These are phyloP conservation scores for Pichia sp. DNA, from an alignment of 1,139 yeast species.

Conservation along the genomic window DNA sequence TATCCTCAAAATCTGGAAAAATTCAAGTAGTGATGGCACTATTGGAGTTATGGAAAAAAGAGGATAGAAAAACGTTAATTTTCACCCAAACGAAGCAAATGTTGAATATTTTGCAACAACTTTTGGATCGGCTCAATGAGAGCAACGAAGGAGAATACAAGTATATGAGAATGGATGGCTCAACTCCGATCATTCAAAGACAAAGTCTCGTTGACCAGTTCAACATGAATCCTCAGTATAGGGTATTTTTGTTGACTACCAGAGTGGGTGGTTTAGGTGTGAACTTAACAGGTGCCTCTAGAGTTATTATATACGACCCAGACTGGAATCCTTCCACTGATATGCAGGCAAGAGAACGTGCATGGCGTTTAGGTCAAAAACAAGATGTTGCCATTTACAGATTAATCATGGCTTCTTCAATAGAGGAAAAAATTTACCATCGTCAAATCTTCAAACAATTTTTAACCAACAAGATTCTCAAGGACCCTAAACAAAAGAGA, in stretches of 20 bases:
- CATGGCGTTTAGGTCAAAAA: constrained; percentile 96
- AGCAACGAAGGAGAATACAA: constrained; percentile 32
- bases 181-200: constrained; percentile 72
- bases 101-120: constrained; percentile 77
- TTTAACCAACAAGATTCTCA: constrained; percentile 84
- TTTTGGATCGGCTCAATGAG: constrained; percentile 42
- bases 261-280: constrained; percentile 96
- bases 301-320: constrained; percentile 92
- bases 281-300: constrained; percentile 88
- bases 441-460: constrained; percentile 95
- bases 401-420: constrained; percentile 90
- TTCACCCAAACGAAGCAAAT: constrained; percentile 93
- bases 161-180: constrained; percentile 89
- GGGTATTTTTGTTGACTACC: constrained; percentile 79
- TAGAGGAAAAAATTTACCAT: constrained; percentile 94
- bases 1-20: constrained; percentile 65
- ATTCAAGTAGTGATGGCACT: constrained; percentile 82
- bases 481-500: constrained; percentile 91
- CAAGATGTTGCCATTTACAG: constrained; percentile 90
- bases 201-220: constrained; percentile 79
- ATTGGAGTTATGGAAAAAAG: constrained; percentile 68
- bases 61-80: constrained; percentile 72
- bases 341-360: constrained; percentile 93
- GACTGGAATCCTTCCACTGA: constrained; percentile 99
- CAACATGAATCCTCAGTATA: constrained; percentile 54